Evolutionary conservation across 169 alveolate genomes (phyloP), one percentile per base, ranked within the genome.

Genomic region (Neospora caninum): DNA sequence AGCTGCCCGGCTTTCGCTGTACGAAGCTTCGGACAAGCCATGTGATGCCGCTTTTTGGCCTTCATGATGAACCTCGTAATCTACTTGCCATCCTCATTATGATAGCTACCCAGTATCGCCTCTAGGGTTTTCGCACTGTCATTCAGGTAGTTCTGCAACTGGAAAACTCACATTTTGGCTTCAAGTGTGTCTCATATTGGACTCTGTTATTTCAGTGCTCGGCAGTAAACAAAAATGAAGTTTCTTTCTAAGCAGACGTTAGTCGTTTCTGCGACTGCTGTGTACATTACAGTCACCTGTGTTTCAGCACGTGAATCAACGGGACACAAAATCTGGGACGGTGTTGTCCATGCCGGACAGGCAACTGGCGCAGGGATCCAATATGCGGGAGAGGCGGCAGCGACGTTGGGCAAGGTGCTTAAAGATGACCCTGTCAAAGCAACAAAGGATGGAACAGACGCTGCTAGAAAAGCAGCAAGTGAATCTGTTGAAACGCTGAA

Each of bases 261-360:
- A n/a, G 86, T n/a, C 86, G 39, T 38, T 78, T 78, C 13, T 78
- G 45, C n/a, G 45, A 16, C 49, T 38, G 86, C 29, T 16, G 86
- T 78, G 39, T 78, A 20, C 86, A 20, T 78, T n/a, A 2, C n/a
- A n/a, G n/a, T 78, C 39, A 29, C 31, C 1, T 16, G 27, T 78
- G 86, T 20, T 38, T 78, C 45, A 29, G 49, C 86, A 25, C 39
- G 45, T 27, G 45, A 78, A 38, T 18, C 86, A 29, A 10, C 86
- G 20, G 86, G 86, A 38, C 39, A 78, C 10, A 78, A 78, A 78
- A 78, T 78, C 20, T 78, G 86, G 86, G 86, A 78, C 27, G 86
- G 86, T 22, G 42, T 78, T 36, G 86, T 36, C 49, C 10, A n/a
- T 10, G 86, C n/a, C 22, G 86, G 45, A n/a, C 49, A 78, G 45